These are phyloP conservation scores for Beta corolliflora DNA, from an alignment of 179 eudicot species.

Conservation along the genomic window DNA sequence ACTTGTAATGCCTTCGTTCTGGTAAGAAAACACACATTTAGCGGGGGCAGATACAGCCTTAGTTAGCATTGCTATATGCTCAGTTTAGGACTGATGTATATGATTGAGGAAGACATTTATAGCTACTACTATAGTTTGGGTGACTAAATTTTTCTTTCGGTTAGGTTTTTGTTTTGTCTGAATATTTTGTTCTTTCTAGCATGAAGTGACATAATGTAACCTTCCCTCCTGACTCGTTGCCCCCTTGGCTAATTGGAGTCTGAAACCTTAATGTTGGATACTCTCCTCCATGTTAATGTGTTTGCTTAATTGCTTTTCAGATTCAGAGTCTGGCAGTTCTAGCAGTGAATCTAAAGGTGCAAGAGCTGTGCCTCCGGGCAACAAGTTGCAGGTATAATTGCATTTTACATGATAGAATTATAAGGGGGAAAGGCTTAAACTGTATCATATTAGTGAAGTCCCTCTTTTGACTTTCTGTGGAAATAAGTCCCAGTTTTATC, in stretches of 20 bases:
- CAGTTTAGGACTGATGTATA: not conserved
- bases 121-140: not conserved
- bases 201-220: not conserved
- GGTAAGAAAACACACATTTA: not conserved
- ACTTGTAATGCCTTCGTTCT: not conserved
- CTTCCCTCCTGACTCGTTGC: not conserved
- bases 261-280: not conserved
- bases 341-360: constrained; percentile 48
- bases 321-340: constrained; percentile 53
- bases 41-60: not conserved
- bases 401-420: not conserved
- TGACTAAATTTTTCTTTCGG: not conserved
- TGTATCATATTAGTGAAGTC: not conserved
- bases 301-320: constrained; percentile 27
- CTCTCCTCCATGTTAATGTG: not conserved
- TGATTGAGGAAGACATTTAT: not conserved
- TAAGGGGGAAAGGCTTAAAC: not conserved
- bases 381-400: constrained; percentile 46
- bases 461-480: not conserved
- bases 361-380: constrained; percentile 36
- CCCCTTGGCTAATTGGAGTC: not conserved
- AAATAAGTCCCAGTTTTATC: too few relatives aligned
- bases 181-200: not conserved
- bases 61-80: not conserved
- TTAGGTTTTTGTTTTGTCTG: not conserved